A percentile compares a stretch with the other conserved stretches of the same genome.
Evolutionary conservation across 441 rosid species (phyloP).

Genomic region (Viola pubescens): DNA sequence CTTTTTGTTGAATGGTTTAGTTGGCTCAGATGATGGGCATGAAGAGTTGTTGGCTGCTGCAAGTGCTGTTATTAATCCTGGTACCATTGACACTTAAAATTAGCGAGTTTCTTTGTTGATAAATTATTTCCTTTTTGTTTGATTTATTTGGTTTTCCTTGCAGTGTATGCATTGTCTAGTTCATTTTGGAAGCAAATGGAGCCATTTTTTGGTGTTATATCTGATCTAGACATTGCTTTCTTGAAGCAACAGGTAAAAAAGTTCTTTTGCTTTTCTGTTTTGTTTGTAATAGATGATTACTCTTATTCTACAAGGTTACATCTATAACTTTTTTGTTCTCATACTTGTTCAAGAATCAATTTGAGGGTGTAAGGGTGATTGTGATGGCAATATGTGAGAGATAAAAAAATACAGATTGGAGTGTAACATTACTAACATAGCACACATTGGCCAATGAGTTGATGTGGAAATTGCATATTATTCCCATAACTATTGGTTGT

Average conservation of each 20-base stretch:
- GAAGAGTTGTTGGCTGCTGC: conserved; percentile 96
- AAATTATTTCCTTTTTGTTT: conserved; percentile 13
- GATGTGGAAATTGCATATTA: no score
- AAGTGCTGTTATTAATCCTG: conserved; percentile 57
- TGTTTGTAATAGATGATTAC: conserved; percentile 1
- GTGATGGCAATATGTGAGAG: no score
- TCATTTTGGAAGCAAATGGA: conserved; percentile 90
- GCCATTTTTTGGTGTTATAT: conserved; percentile 56
- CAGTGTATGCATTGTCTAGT: conserved; percentile 53
- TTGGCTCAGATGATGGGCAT: conserved; percentile 81
- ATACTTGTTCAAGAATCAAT: no score
- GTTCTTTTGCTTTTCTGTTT: conserved; percentile 4
- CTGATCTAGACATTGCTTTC: conserved; percentile 60
- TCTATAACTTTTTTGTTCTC: neutral
- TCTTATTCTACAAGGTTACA: neutral
- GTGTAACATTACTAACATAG: no score
- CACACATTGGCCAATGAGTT: no score
- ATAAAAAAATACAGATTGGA: no score
- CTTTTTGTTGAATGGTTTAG: conserved; percentile 32
- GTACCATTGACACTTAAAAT: conserved; percentile 28
- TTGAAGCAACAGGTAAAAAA: conserved; percentile 62
- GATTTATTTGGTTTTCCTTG: conserved; percentile 30
- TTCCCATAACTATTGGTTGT: no score
- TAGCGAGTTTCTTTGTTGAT: conserved; percentile 11
- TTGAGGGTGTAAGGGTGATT: no score